Conservation (phyloP, 805 yeast species). For the Myxozyma monticola region DNA sequence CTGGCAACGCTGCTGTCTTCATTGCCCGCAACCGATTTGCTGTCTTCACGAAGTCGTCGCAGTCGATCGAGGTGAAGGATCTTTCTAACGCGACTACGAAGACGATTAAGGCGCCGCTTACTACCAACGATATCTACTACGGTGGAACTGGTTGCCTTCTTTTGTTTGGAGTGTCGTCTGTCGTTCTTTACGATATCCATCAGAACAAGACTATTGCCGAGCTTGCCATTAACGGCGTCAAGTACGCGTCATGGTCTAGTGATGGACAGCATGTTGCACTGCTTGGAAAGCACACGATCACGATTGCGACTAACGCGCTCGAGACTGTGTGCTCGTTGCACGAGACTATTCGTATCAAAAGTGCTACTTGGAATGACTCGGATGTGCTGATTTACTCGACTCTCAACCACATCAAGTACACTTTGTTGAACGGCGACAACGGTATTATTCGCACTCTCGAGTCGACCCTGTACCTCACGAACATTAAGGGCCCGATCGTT, state of each 20-base stretch:
- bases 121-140: constrained; percentile 67
- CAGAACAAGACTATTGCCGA: constrained; percentile 78
- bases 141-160: constrained; percentile 78
- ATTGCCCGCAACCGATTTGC: constrained; percentile 95
- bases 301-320: constrained; percentile 77
- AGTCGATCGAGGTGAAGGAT: constrained; percentile 79
- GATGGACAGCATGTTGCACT: constrained; percentile 88
- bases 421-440: constrained; percentile 87
- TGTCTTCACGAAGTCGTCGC: constrained; percentile 63
- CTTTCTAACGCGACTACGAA: constrained; percentile 80
- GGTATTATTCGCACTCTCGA: constrained; percentile 93
- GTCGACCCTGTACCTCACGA: constrained; percentile 78
- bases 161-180: constrained; percentile 68
- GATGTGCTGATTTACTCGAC: constrained; percentile 92
- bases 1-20: constrained; percentile 82
- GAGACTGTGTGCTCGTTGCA: constrained; percentile 81
- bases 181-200: constrained; percentile 86
- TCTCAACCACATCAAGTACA: constrained; percentile 91
- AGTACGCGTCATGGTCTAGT: constrained; percentile 84
- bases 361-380: constrained; percentile 96
- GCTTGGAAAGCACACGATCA: constrained; percentile 86
- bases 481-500: constrained; percentile 67
- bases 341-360: constrained; percentile 93
- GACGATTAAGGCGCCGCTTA: constrained; percentile 55
- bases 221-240: constrained; percentile 70